Percentiles rank a stretch among this genome's conserved stretches.
Evolutionary conservation across 164 flowering plant genomes (phyloP).

Genomic region (Annona squamosa): DNA sequence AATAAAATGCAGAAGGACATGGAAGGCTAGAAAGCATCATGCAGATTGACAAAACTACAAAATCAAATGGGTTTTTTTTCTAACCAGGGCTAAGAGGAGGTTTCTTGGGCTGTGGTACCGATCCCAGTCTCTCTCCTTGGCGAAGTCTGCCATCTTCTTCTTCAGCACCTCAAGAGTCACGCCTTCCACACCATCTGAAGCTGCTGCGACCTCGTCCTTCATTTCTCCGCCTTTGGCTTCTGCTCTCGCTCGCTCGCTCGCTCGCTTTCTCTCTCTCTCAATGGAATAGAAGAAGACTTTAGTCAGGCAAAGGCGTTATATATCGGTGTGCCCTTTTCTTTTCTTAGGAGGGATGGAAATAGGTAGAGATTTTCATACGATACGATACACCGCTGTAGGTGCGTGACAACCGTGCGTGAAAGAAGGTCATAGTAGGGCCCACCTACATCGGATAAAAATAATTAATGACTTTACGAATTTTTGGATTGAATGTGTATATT

Average conservation of each 20-base stretch:
- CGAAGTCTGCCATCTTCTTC: slow-evolving; percentile 24
- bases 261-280: neutral
- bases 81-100: slow-evolving; percentile 21
- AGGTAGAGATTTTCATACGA: neutral
- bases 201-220: slow-evolving; percentile 9
- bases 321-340: neutral
- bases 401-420: too few species aligned
- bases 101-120: slow-evolving; percentile 26
- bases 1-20: neutral
- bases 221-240: slow-evolving; percentile 5
- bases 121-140: slow-evolving; percentile 24
- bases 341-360: neutral
- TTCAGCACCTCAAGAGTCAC: slow-evolving; percentile 20
- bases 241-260: neutral
- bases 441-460: too few species aligned
- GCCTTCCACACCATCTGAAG: slow-evolving; percentile 1
- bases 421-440: too few species aligned
- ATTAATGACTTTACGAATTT: too few species aligned
- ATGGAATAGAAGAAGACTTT: neutral
- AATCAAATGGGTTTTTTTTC: neutral
- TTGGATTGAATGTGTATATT: too few species aligned
- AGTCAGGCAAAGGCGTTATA: neutral
- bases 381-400: neutral
- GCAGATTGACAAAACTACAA: neutral
- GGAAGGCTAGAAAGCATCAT: too few species aligned